Conservation (phyloP, 2,329 filamentous ascomycete species). For the Hymenoscyphus linearis region DNA sequence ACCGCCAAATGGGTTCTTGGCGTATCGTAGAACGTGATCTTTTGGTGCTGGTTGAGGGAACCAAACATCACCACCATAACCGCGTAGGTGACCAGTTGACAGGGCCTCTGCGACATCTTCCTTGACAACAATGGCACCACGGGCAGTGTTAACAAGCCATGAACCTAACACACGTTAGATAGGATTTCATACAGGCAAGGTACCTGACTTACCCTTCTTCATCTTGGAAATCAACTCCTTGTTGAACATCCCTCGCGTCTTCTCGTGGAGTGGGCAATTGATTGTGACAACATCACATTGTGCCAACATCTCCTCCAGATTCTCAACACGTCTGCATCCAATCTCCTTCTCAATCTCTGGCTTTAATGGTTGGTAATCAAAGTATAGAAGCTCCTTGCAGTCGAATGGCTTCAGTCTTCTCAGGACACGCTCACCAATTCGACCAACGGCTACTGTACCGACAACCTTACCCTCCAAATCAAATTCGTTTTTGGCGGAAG, state of each 20-base stretch:
- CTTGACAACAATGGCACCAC: slow-evolving; percentile 98
- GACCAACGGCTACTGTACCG: slow-evolving; percentile 93
- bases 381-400: slow-evolving; percentile 99
- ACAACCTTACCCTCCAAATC: slow-evolving; percentile 97
- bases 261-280: slow-evolving; percentile 99
- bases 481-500: slow-evolving; percentile 95
- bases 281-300: slow-evolving; percentile 98
- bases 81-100: slow-evolving; percentile 83
- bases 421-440: slow-evolving; percentile 96
- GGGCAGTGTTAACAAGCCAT: slow-evolving; percentile 98
- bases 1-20: slow-evolving; percentile 90
- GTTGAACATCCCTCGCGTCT: slow-evolving; percentile 94
- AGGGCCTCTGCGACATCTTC: slow-evolving; percentile 95
- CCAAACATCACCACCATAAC: slow-evolving; percentile 89
- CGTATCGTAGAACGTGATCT: slow-evolving; percentile 88
- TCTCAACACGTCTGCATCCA: slow-evolving; percentile 82
- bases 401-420: slow-evolving; percentile 94
- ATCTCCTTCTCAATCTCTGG: slow-evolving; percentile 91
- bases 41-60: slow-evolving; percentile 87
- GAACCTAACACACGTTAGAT: slow-evolving; percentile 53
- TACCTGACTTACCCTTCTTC: slow-evolving; percentile 89
- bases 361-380: slow-evolving; percentile 92
- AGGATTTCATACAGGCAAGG: slow-evolving; percentile 47
- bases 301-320: slow-evolving; percentile 85
- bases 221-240: slow-evolving; percentile 98